Evolutionary conservation across 495 filamentous ascomycete species (phyloP).

Genomic region (Apodospora peruviana): DNA sequence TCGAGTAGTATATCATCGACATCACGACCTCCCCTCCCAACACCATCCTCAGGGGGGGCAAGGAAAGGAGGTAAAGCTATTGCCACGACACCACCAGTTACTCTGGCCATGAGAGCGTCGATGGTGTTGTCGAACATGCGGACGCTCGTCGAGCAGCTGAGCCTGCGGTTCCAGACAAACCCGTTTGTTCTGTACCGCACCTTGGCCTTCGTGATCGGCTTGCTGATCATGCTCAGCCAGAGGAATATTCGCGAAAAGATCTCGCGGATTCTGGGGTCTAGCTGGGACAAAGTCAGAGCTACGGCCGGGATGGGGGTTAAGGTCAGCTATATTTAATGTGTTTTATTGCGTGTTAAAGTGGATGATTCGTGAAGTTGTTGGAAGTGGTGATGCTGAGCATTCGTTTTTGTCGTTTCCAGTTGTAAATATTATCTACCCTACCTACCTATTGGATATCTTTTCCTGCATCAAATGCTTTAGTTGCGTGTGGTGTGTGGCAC

Average conservation of each 20-base stretch:
- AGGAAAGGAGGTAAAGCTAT: conserved; percentile 28
- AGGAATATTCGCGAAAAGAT: conserved; percentile 71
- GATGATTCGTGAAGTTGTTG: no score
- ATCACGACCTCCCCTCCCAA: no score
- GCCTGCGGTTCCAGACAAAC: conserved; percentile 59
- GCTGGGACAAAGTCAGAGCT: conserved; percentile 77
- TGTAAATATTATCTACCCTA: no score
- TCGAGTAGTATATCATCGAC: background rate
- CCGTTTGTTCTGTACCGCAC: conserved; percentile 69
- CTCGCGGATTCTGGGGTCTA: conserved; percentile 55
- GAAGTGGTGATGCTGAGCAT: no score
- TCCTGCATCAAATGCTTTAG: no score
- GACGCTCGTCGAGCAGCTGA: conserved; percentile 57
- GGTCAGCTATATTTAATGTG: conserved; percentile 98
- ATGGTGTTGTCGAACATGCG: conserved; percentile 50
- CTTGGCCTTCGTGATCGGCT: conserved; percentile 74
- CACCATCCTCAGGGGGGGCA: no score
- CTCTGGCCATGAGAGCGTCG: conserved; percentile 43
- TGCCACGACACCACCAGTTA: conserved; percentile 22
- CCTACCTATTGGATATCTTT: no score
- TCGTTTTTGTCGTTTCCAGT: no score
- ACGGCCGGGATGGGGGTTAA: conserved; percentile 97
- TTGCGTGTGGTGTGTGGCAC: no score
- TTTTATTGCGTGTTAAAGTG: no score
- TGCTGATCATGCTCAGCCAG: conserved; percentile 71